Conservation (phyloP, 2,329 filamentous ascomycete species). For the Arthrobotrys conoides region DNA sequence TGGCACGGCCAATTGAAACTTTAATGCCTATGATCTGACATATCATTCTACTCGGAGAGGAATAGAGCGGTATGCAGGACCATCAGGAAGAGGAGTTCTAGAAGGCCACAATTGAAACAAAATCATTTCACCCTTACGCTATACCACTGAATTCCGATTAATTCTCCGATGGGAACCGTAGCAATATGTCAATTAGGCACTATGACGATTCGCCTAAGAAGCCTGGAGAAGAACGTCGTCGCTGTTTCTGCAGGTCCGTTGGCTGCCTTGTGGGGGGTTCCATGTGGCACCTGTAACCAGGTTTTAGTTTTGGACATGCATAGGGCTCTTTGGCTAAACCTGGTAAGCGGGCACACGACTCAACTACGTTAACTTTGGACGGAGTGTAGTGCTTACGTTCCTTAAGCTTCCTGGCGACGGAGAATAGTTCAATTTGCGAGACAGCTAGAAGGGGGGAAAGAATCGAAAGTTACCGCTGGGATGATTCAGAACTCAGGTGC, state of each 20-base stretch:
- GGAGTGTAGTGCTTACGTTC: not conserved
- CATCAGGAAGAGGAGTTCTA: slow-evolving; percentile 25
- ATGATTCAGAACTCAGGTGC: slow-evolving; percentile 35
- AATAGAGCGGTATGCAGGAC: slow-evolving; percentile 13
- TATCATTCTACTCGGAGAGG: slow-evolving; percentile 32
- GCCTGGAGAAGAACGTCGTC: slow-evolving; percentile 43
- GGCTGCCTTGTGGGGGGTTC: slow-evolving; percentile 47
- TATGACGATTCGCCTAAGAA: slow-evolving; percentile 28
- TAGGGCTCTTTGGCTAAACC: slow-evolving; percentile 35
- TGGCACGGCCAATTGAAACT: slow-evolving; percentile 38
- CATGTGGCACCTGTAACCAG: slow-evolving; percentile 56
- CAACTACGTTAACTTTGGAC: slow-evolving; percentile 24
- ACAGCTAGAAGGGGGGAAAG: slow-evolving; percentile 34
- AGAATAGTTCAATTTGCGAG: slow-evolving; percentile 57
- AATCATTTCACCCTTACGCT: slow-evolving; percentile 30
- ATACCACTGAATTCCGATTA: slow-evolving; percentile 27
- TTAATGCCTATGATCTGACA: slow-evolving; percentile 43
- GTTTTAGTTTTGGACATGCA: slow-evolving; percentile 47
- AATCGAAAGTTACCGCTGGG: slow-evolving; percentile 49
- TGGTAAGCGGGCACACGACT: slow-evolving; percentile 58
- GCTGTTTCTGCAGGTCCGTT: slow-evolving; percentile 54
- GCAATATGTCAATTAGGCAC: slow-evolving; percentile 31
- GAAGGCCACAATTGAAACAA: slow-evolving; percentile 43
- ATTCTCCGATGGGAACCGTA: slow-evolving; percentile 46
- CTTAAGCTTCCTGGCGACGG: slow-evolving; percentile 52